These are phyloP conservation scores for Salicornia ramosissima DNA, from an alignment of 148 eudicot genomes.

Conservation along the genomic window DNA sequence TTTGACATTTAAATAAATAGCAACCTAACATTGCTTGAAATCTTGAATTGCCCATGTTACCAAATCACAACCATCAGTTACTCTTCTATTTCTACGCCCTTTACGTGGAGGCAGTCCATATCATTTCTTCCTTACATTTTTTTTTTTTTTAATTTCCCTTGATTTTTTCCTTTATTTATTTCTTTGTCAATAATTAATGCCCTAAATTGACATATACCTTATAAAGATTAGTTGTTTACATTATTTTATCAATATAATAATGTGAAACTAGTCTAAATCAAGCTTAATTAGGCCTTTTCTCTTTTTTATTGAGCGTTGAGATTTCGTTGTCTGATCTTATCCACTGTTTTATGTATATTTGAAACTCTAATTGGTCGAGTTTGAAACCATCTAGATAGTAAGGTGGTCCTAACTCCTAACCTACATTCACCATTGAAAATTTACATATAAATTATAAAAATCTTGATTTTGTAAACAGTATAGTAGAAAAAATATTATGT, in stretches of 20 bases:
- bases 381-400: too few species aligned
- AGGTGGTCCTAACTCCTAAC: too few species aligned
- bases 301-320: too few species aligned
- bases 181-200: constrained; percentile 5
- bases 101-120: constrained; percentile 26
- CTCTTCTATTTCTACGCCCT: constrained; percentile 8
- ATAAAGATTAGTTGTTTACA: background rate
- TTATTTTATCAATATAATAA: background rate
- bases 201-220: background rate
- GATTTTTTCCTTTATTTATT: background rate
- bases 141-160: background rate
- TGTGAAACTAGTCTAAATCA: background rate
- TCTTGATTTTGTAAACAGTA: too few species aligned
- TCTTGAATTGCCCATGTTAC: too few species aligned
- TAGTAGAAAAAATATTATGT: too few species aligned
- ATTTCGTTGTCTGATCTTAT: too few species aligned
- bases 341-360: too few species aligned
- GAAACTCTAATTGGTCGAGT: too few species aligned
- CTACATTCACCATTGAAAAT: too few species aligned
- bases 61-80: constrained; percentile 24
- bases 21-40: constrained; percentile 24
- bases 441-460: too few species aligned
- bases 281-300: too few species aligned
- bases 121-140: constrained; percentile 7
- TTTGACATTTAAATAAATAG: constrained; percentile 25